A percentile compares a stretch with the other conserved stretches of the same genome.
These are phyloP conservation scores for Cryptosporidium sp. DNA, from an alignment of 169 alveolate species.

Conservation along the genomic window DNA sequence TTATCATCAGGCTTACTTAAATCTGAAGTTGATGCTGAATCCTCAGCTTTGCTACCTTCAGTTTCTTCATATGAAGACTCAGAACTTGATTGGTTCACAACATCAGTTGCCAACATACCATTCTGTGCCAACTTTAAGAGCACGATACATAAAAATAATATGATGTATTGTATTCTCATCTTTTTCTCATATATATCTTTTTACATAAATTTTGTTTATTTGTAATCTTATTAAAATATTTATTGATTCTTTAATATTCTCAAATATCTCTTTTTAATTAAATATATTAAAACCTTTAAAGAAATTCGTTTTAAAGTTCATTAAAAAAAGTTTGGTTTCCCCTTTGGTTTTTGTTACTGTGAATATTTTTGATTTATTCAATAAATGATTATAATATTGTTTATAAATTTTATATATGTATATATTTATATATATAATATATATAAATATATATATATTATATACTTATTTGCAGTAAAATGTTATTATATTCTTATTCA, in stretches of 20 bases:
- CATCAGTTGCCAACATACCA: neutral
- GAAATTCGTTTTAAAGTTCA: neutral
- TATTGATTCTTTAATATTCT: neutral
- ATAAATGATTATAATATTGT: too few species aligned
- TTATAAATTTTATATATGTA: neutral
- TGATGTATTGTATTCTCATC: neutral
- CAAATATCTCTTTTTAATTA: neutral
- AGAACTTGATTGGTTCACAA: conserved; percentile 28
- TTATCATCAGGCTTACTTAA: neutral
- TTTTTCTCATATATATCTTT: neutral
- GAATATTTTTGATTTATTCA: neutral
- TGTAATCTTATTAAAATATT: neutral
- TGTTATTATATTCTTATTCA: neutral
- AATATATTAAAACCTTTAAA: conserved; percentile 14
- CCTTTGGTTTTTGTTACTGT: neutral
- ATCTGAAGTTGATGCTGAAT: neutral
- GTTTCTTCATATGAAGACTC: conserved; percentile 10
- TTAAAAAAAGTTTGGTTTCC: neutral
- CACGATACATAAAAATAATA: conserved; percentile 4
- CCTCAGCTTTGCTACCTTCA: conserved; percentile 7
- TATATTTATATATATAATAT: neutral
- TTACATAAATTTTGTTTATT: neutral
- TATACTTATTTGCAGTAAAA: neutral
- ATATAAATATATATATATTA: neutral
- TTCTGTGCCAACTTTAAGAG: neutral